These are phyloP conservation scores for Erucastrum elatum DNA, from an alignment of 345 rosid species.

Conservation along the genomic window DNA sequence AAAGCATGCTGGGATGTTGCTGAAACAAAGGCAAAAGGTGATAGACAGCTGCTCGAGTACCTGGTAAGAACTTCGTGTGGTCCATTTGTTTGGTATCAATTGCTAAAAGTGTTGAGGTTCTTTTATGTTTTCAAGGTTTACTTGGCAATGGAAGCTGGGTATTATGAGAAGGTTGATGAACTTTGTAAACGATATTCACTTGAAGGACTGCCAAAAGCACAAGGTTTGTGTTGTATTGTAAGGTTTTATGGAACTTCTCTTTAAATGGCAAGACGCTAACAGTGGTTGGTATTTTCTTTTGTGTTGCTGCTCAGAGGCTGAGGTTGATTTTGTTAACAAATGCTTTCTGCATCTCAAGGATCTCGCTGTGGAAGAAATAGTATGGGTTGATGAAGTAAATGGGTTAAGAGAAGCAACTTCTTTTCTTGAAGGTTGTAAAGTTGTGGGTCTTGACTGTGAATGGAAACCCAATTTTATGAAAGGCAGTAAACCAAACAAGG, in stretches of 20 bases:
- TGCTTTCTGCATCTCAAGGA: constrained; percentile 66
- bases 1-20: constrained; percentile 96
- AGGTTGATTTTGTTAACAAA: constrained; percentile 41
- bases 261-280: constrained; percentile 3
- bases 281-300: background rate
- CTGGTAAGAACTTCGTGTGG: constrained; percentile 16
- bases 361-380: constrained; percentile 57
- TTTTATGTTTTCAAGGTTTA: constrained; percentile 55
- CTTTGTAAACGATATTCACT: constrained; percentile 77
- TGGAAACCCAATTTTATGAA: constrained; percentile 90
- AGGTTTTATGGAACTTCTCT: background rate
- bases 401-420: constrained; percentile 55
- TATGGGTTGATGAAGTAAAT: constrained; percentile 78
- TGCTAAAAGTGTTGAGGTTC: background rate
- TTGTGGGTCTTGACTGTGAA: constrained; percentile 88
- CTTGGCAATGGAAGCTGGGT: constrained; percentile 99
- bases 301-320: constrained; percentile 53
- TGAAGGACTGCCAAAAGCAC: constrained; percentile 62
- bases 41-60: constrained; percentile 68
- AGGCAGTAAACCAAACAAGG: constrained; percentile 80
- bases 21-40: constrained; percentile 69
- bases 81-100: too few species aligned
- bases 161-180: constrained; percentile 88
- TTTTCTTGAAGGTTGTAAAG: constrained; percentile 67
- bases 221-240: constrained; percentile 44